Conservation (phyloP, 2,329 filamentous ascomycete species). For the Magnaporthiopsis poae region DNA sequence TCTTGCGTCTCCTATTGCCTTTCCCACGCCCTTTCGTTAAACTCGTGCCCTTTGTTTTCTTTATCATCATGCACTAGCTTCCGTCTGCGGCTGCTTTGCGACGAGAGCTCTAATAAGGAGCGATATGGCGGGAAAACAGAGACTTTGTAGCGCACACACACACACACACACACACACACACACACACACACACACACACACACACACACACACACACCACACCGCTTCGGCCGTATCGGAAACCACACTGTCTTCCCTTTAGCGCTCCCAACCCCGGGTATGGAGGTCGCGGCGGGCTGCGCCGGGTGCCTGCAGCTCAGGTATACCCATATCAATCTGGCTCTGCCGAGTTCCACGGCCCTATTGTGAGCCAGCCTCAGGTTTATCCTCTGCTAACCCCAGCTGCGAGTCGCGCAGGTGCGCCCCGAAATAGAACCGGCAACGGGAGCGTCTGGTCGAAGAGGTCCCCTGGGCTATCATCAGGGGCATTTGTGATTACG, state of each 20-base stretch:
- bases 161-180: constrained; percentile 14
- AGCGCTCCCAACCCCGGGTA: constrained; percentile 21
- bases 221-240: constrained; percentile 18
- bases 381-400: no score
- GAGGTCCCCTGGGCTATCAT: constrained; percentile 19
- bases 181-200: constrained; percentile 20
- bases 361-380: no score
- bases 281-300: constrained; percentile 17
- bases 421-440: no score
- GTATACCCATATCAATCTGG: constrained; percentile 24
- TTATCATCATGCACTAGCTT: not conserved
- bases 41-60: not conserved
- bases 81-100: not conserved
- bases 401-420: no score
- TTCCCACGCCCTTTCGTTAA: no score
- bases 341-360: not conserved
- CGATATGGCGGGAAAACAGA: not conserved
- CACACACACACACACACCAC: constrained; percentile 15
- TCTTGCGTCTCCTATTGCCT: no score
- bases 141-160: constrained; percentile 14
- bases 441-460: constrained; percentile 4
- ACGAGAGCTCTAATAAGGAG: not conserved
- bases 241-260: constrained; percentile 21
- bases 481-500: constrained; percentile 28
- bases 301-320: constrained; percentile 22